Evolutionary conservation across 2,329 filamentous ascomycete species (phyloP), one percentile per base, ranked within the genome.

Genomic region (Aspergillus ibericus): DNA sequence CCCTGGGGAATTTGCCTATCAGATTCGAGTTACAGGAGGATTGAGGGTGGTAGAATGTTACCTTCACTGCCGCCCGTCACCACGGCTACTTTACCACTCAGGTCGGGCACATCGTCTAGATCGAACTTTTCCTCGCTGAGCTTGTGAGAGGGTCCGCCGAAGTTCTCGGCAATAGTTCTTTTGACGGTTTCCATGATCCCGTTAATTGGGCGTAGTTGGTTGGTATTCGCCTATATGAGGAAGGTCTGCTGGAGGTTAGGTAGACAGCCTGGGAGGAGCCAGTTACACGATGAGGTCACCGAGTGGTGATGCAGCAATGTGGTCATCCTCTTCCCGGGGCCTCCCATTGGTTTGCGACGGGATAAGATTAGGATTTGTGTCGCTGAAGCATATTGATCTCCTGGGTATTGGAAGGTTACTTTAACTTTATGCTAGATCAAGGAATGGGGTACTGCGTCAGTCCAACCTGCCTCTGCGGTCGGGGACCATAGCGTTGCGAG

Each of bases 301-400:
- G 35, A 32, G 16, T 53, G 50, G 50, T 38, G 34, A 53, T 42
- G 36, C 35, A 29, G 50, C 50, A 40, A 53, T 53, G 50, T 53
- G 36, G 50, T 53, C 50, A 53, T 53, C 9, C 20, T 29, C 50
- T 38, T 8, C 34, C 32, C 32, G 16, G 13, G 2, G 34, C n/a
- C 5, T 51, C 18, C 18, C 49, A 38, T 51, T 51, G 20, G 49
- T n/a, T n/a, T n/a, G n/a, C n/a, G n/a, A n/a, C n/a, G n/a, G n/a
- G n/a, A n/a, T n/a, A n/a, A n/a, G n/a, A n/a, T n/a, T n/a, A n/a
- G n/a, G n/a, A n/a, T n/a, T n/a, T n/a, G n/a, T n/a, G n/a, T n/a
- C n/a, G n/a, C n/a, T n/a, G n/a, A n/a, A n/a, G n/a, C n/a, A n/a
- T n/a, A n/a, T n/a, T n/a, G n/a, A n/a, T n/a, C n/a, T n/a, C n/a